Percentiles rank a stretch among this genome's conserved stretches.
Evolutionary conservation across 2,329 filamentous ascomycete species (phyloP).

Genomic region (Mycocentrospora acerina): DNA sequence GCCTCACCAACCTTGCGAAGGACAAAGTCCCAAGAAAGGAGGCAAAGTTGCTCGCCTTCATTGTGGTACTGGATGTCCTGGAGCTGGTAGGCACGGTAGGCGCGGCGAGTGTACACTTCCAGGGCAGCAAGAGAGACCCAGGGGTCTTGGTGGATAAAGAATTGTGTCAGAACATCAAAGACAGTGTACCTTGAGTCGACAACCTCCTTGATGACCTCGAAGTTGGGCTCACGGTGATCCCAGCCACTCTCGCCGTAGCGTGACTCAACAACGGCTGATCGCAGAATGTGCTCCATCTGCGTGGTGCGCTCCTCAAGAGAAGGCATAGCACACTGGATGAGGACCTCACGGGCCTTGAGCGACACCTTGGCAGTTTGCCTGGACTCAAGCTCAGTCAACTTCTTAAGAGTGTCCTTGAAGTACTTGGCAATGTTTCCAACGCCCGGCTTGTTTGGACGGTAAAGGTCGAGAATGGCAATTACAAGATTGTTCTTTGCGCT

Average conservation of each 20-base stretch:
- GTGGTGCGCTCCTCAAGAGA: conserved; percentile 91
- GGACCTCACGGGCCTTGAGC: conserved; percentile 92
- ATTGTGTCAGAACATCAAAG: conserved; percentile 90
- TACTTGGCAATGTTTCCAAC: conserved; percentile 86
- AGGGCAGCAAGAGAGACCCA: conserved; percentile 93
- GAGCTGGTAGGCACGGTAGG: conserved; percentile 93
- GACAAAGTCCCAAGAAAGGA: conserved; percentile 92
- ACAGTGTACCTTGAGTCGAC: conserved; percentile 99
- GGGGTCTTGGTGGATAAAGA: conserved; percentile 91
- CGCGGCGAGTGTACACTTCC: conserved; percentile 93
- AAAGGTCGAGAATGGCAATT: conserved; percentile 87
- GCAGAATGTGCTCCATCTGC: conserved; percentile 98
- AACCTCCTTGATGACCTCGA: conserved; percentile 93
- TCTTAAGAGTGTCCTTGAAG: conserved; percentile 78
- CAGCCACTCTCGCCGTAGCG: conserved; percentile 95
- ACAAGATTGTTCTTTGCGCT: conserved; percentile 92
- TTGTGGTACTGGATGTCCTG: conserved; percentile 87
- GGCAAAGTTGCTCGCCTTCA: conserved; percentile 72
- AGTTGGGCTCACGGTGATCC: conserved; percentile 90
- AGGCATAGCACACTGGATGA: conserved; percentile 95
- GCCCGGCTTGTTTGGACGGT: conserved; percentile 90
- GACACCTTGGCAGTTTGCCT: conserved; percentile 90
- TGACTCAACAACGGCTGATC: conserved; percentile 94
- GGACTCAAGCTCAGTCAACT: conserved; percentile 87
- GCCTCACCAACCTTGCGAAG: conserved; percentile 90